Evolutionary conservation across 345 rosid species (phyloP), one percentile per base, ranked within the genome.

Genomic region (Populus ilicifolia): DNA sequence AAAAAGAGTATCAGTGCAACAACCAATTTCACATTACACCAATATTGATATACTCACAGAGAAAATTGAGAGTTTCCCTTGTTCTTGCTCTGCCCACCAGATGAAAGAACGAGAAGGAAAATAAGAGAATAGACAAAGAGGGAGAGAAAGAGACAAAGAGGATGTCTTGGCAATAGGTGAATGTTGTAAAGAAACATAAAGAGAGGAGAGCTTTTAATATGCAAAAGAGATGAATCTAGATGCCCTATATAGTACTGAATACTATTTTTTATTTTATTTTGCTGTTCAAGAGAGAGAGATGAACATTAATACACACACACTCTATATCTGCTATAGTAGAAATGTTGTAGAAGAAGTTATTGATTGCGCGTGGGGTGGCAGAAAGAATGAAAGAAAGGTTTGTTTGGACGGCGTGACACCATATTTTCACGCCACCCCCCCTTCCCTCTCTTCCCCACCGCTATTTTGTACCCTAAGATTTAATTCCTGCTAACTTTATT

Each of bases 361-460:
- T 88, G 93, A 90, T 89, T 92, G 95, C 97, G 98, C 98, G 97
- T 94, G 98, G 97, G 92, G 88, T 87, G 85, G 89, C 87, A 84
- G 84, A 81, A 79, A 14, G 76, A 11, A 59, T 59, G 63, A 59
- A 59, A 67, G 80, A 81, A 80, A 84, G 91, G 87, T 84, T 88
- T 87, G 83, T 94, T 94, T 94, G 98, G 98, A 87, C 98, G 98
- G 97, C 93, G 91, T 89, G 88, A 82, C 87, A 79, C 82, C 85
- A 81, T 54, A 65, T 80, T 88, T 80, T 87, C 89, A 89, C 91
- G 93, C 91, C 91, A 88, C 86, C 91, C 77, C 80, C 83, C 64
- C 75, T 38, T 79, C 63, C 75, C 76, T 43, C 82, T 64, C 78
- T 83, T 82, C 74, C 74, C 86, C 80, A 83, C 89, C 85, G 86